phyloP scores from a whole-genome alignment of 1,284 basidiomycete species.

The Cryptococcus sp. region DNA sequence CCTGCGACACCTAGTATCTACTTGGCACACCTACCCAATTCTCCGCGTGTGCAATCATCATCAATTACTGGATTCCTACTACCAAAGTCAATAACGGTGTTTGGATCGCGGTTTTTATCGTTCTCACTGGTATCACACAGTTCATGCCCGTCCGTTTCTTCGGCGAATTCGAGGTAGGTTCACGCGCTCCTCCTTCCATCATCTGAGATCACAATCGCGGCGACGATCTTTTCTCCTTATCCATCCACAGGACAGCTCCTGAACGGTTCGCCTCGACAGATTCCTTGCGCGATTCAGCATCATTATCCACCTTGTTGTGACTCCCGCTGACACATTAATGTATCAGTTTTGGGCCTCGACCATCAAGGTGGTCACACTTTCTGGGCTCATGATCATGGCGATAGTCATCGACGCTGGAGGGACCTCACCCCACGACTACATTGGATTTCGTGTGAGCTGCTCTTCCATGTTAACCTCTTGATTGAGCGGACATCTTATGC shows the following conservation, averaged over 20 bases:
- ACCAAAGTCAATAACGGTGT: slow-evolving; percentile 24
- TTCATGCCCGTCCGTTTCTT: slow-evolving; percentile 24
- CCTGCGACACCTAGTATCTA: slow-evolving; percentile 7
- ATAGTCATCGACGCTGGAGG: slow-evolving; percentile 72
- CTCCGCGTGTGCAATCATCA: slow-evolving; percentile 24
- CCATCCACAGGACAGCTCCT: too few species aligned
- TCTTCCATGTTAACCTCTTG: background rate
- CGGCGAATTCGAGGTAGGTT: slow-evolving; percentile 24
- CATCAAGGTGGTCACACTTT: slow-evolving; percentile 71
- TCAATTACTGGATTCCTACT: slow-evolving; percentile 31
- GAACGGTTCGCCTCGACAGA: too few species aligned
- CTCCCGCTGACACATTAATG: background rate
- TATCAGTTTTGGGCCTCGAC: slow-evolving; percentile 20
- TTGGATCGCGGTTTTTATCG: slow-evolving; percentile 25
- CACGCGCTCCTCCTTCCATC: background rate
- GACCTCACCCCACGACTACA: slow-evolving; percentile 58
- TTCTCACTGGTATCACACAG: slow-evolving; percentile 15
- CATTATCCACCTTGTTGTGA: too few species aligned
- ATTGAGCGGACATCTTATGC: too few species aligned
- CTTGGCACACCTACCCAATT: slow-evolving; percentile 23
- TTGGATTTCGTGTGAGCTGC: slow-evolving; percentile 43
- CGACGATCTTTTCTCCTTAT: too few species aligned
- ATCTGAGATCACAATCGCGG: background rate
- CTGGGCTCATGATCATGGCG: slow-evolving; percentile 64
- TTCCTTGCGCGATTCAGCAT: too few species aligned